phyloP scores from a whole-genome alignment of 768 basidiomycete genomes.

The Trametes villosa region DNA sequence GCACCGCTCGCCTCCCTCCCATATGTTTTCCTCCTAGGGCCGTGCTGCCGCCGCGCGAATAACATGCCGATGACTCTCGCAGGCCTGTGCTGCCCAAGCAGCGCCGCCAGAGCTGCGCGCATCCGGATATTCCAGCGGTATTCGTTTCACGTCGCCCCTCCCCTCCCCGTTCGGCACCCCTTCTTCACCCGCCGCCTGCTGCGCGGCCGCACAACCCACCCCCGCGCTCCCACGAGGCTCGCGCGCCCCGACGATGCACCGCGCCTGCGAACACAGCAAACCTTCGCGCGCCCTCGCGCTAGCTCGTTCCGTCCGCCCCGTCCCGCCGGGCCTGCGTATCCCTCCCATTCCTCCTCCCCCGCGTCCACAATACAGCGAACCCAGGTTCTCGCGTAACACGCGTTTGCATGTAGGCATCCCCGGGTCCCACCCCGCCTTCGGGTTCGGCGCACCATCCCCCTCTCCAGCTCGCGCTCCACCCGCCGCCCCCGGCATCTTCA shows the following conservation, averaged over 20 bases:
- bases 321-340: slow-evolving; percentile 3
- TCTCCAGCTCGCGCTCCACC: slow-evolving; percentile 10
- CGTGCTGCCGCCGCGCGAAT: slow-evolving; percentile 1
- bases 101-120: neutral
- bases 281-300: neutral
- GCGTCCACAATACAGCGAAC: neutral
- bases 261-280: neutral
- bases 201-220: slow-evolving; percentile 6
- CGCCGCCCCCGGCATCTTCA: slow-evolving; percentile 2
- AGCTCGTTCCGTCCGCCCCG: slow-evolving; percentile 14
- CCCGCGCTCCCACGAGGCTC: neutral
- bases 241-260: neutral
- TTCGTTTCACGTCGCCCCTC: slow-evolving; percentile 12
- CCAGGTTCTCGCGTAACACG: slow-evolving; percentile 9
- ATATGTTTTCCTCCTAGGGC: slow-evolving; percentile 3
- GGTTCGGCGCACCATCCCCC: neutral
- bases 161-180: neutral
- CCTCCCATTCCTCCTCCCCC: slow-evolving; percentile 6
- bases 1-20: slow-evolving; percentile 2
- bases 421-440: neutral
- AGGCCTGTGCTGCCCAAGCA: slow-evolving; percentile 6
- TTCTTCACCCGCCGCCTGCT: slow-evolving; percentile 7
- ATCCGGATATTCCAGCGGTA: neutral
- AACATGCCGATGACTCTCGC: slow-evolving; percentile 1
- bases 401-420: slow-evolving; percentile 10